A percentile compares a stretch with the other conserved stretches of the same genome.
Conservation (phyloP, 345 rosid genomes). For the Boechera divaricarpa region DNA sequence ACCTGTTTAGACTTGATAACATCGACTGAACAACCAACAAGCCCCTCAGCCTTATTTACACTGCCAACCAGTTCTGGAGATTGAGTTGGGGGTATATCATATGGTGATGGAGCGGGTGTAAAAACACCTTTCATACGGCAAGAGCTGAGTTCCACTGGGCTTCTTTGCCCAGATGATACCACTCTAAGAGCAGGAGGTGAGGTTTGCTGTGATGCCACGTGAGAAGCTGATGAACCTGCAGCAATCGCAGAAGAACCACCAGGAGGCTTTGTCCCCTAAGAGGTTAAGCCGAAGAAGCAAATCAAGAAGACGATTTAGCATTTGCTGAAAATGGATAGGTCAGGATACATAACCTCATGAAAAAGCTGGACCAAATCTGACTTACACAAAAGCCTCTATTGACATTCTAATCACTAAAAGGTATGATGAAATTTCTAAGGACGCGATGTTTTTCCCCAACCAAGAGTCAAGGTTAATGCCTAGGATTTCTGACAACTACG, state of each 20-base stretch:
- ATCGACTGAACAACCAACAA: conserved; percentile 57
- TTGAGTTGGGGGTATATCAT: conserved; percentile 63
- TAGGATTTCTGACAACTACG: background rate
- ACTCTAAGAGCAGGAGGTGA: conserved; percentile 68
- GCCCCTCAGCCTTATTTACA: conserved; percentile 58
- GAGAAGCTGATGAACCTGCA: conserved; percentile 64
- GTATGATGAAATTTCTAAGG: background rate
- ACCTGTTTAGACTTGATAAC: conserved; percentile 78
- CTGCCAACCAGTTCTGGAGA: conserved; percentile 63
- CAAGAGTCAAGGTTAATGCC: no score
- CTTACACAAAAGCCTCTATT: conserved; percentile 7
- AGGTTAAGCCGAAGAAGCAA: conserved; percentile 22
- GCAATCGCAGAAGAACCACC: conserved; percentile 62
- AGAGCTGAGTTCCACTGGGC: conserved; percentile 72
- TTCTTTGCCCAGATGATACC: conserved; percentile 60
- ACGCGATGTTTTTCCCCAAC: no score
- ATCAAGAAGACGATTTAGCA: conserved; percentile 19
- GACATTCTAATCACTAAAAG: conserved; percentile 11
- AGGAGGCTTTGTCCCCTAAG: conserved; percentile 76
- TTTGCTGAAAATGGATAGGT: conserved; percentile 12
- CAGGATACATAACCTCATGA: background rate
- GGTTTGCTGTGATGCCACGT: conserved; percentile 64
- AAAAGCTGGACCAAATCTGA: conserved; percentile 2
- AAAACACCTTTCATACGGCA: conserved; percentile 80
- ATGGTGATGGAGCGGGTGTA: conserved; percentile 65